Evolutionary conservation across 768 basidiomycete species (phyloP).

Genomic region (Hygrophorus russula): DNA sequence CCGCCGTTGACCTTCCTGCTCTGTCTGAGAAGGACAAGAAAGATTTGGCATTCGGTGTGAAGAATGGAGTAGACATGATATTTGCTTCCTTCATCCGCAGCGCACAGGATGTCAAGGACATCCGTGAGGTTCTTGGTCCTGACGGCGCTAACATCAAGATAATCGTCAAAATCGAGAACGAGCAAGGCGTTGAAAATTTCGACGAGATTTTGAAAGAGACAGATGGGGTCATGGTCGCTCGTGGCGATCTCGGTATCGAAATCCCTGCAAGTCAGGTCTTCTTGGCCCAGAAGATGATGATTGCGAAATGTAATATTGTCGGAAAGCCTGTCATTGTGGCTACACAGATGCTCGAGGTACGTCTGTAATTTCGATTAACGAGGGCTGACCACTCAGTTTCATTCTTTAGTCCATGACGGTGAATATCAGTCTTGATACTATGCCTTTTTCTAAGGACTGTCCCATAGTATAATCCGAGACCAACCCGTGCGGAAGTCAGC

Average conservation of each 20-base stretch:
- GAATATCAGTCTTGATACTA: slow-evolving; percentile 13
- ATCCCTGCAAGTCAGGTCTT: slow-evolving; percentile 99
- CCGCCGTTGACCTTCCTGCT: slow-evolving; percentile 92
- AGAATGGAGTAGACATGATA: slow-evolving; percentile 97
- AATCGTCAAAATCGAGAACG: slow-evolving; percentile 99
- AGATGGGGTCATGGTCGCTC: slow-evolving; percentile 99
- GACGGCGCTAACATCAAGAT: slow-evolving; percentile 96
- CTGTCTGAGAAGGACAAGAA: slow-evolving; percentile 98
- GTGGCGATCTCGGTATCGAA: slow-evolving; percentile 98
- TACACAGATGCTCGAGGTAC: slow-evolving; percentile 96
- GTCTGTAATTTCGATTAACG: slow-evolving; percentile 9
- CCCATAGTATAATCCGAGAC: slow-evolving; percentile 86
- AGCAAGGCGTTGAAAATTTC: slow-evolving; percentile 98
- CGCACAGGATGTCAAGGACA: slow-evolving; percentile 88
- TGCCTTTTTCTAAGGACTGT: slow-evolving; percentile 1
- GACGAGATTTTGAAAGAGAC: slow-evolving; percentile 93
- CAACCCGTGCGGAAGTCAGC: slow-evolving; percentile 97
- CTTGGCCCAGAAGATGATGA: slow-evolving; percentile 99
- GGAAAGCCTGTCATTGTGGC: slow-evolving; percentile 99
- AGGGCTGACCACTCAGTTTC: slow-evolving; percentile 1
- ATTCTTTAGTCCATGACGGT: slow-evolving; percentile 84
- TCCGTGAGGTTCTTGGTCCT: slow-evolving; percentile 86
- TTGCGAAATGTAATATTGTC: slow-evolving; percentile 94
- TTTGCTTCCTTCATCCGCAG: slow-evolving; percentile 99
- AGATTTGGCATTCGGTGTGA: slow-evolving; percentile 89